phyloP scores from a whole-genome alignment of 2,329 filamentous ascomycete genomes.

The Aspergillus nomiae region DNA sequence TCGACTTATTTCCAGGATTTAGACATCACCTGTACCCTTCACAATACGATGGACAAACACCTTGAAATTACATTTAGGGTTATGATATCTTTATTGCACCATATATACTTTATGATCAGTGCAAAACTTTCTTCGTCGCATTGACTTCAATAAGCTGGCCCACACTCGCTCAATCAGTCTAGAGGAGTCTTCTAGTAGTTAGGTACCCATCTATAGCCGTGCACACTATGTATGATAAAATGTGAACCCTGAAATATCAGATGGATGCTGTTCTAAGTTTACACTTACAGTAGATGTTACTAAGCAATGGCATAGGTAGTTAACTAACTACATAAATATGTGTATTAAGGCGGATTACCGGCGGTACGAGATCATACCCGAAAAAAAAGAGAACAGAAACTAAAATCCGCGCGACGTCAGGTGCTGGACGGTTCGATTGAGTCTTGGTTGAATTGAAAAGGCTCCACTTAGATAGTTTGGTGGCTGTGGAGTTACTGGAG shows the following conservation, averaged over 20 bases:
- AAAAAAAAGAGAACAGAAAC: background rate
- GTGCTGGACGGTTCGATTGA: background rate
- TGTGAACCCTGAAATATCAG: background rate
- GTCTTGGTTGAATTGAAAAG: background rate
- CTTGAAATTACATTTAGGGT: background rate
- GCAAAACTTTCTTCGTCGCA: background rate
- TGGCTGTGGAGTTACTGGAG: slow-evolving; percentile 1
- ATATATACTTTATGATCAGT: background rate
- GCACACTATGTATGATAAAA: background rate
- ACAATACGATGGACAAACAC: background rate
- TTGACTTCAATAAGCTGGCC: background rate
- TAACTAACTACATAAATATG: too few species aligned
- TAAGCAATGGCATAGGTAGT: too few species aligned
- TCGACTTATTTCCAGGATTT: too few species aligned
- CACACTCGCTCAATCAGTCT: background rate
- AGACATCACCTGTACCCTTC: background rate
- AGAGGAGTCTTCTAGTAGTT: background rate
- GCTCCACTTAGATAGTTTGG: background rate
- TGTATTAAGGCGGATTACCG: background rate
- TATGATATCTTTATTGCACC: background rate
- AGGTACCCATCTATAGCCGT: background rate
- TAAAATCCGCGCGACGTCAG: background rate
- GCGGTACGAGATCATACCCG: background rate
- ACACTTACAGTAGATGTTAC: too few species aligned
- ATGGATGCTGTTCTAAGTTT: background rate